Percentiles rank a stretch among this genome's conserved stretches.
These are phyloP conservation scores for Serendipita sp. DNA, from an alignment of 768 basidiomycete species.

Conservation along the genomic window DNA sequence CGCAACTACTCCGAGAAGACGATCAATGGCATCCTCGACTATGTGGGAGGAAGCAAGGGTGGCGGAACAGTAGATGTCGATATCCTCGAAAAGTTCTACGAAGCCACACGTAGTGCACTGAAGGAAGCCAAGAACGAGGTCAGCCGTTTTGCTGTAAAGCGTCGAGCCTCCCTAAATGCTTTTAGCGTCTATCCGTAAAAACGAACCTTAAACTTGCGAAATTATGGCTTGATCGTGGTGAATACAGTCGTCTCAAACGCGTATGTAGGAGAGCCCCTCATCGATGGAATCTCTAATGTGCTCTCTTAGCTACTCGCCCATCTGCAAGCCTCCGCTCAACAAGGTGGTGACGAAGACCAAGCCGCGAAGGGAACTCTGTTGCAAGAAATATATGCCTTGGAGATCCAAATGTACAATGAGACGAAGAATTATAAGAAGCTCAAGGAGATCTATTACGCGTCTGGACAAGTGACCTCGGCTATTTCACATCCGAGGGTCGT, in stretches of 20 bases:
- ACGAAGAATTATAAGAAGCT: slow-evolving; percentile 90
- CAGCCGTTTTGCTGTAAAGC: background rate
- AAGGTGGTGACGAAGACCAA: slow-evolving; percentile 75
- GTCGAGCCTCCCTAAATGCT: background rate
- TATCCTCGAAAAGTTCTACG: slow-evolving; percentile 88
- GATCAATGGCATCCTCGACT: slow-evolving; percentile 96
- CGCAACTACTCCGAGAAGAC: slow-evolving; percentile 96
- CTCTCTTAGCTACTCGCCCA: slow-evolving; percentile 53
- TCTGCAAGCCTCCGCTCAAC: slow-evolving; percentile 33
- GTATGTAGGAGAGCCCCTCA: slow-evolving; percentile 25
- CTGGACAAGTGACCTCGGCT: slow-evolving; percentile 80
- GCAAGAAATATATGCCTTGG: slow-evolving; percentile 92
- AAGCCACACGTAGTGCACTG: slow-evolving; percentile 75
- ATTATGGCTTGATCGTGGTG: slow-evolving; percentile 89
- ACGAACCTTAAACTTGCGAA: slow-evolving; percentile 96
- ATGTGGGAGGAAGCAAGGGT: slow-evolving; percentile 74
- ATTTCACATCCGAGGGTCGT: slow-evolving; percentile 97
- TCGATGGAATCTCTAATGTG: slow-evolving; percentile 1
- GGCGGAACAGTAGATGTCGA: slow-evolving; percentile 36
- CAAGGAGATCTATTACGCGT: slow-evolving; percentile 97
- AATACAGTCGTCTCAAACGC: slow-evolving; percentile 69
- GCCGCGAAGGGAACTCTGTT: slow-evolving; percentile 67
- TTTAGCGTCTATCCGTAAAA: slow-evolving; percentile 79
- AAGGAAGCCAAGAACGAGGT: slow-evolving; percentile 92
- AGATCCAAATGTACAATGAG: slow-evolving; percentile 99